Conservation (phyloP, 2,329 filamentous ascomycete genomes). For the Metarhizium humberi region DNA sequence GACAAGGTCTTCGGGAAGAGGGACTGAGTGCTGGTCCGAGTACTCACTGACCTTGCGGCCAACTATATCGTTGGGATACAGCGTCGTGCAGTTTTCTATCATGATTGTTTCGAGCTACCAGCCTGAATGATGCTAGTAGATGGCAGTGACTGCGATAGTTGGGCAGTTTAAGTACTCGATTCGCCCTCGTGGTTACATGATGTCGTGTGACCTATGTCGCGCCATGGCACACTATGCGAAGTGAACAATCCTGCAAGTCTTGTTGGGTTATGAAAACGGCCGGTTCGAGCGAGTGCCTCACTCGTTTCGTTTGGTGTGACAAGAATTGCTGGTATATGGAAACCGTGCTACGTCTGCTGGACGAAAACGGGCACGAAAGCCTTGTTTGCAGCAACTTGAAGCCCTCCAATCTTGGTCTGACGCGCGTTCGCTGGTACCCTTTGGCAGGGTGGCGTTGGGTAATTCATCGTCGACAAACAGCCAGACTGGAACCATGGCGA, state of each 20-base stretch:
- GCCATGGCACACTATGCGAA: not conserved
- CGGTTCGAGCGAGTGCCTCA: not conserved
- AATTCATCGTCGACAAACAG: too few species aligned
- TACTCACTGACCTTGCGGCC: slow-evolving; percentile 7
- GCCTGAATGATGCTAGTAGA: not conserved
- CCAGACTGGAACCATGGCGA: too few species aligned
- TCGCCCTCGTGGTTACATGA: not conserved
- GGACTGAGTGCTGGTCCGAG: slow-evolving; percentile 3
- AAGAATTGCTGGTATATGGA: not conserved
- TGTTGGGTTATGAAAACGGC: not conserved
- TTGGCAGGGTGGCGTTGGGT: too few species aligned
- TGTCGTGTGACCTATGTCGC: not conserved
- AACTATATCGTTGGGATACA: slow-evolving; percentile 7
- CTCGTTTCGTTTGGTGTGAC: not conserved
- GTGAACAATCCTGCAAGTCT: not conserved
- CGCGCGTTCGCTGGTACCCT: too few species aligned
- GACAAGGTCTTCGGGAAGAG: not conserved
- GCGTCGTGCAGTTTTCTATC: slow-evolving; percentile 5
- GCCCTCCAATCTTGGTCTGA: too few species aligned
- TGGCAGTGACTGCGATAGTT: not conserved
- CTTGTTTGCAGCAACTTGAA: not conserved
- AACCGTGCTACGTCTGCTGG: not conserved
- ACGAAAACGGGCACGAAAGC: not conserved
- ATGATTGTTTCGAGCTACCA: not conserved
- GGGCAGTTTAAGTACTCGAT: not conserved